Percentiles rank a stretch among this genome's conserved stretches.
Conservation (phyloP, 805 yeast species). For the Myxozyma neglecta region DNA sequence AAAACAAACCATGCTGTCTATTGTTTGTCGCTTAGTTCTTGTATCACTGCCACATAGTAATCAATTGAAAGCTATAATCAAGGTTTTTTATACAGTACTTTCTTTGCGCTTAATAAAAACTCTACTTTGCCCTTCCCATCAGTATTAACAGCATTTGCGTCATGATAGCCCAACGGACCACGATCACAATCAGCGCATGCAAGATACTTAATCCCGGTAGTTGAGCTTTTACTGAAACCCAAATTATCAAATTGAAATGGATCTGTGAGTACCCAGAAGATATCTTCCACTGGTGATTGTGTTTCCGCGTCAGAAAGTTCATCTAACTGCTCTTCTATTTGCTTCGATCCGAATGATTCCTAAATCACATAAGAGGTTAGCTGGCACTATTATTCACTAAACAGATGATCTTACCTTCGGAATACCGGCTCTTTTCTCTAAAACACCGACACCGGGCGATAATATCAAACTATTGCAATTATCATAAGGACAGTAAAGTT, state of each 20-base stretch:
- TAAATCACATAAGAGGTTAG: neutral
- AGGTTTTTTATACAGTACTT: constrained; percentile 13
- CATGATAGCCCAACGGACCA: constrained; percentile 33
- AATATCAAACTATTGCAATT: constrained; percentile 21
- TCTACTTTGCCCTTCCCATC: constrained; percentile 7
- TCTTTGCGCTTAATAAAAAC: constrained; percentile 20
- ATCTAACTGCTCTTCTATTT: neutral
- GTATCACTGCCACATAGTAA: neutral
- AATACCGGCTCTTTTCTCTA: constrained; percentile 3
- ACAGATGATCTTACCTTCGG: constrained; percentile 9
- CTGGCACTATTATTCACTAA: neutral
- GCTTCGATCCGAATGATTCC: neutral
- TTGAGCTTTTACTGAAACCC: constrained; percentile 29
- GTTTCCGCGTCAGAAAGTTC: neutral
- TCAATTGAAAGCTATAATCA: neutral
- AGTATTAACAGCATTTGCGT: neutral
- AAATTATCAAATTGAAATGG: constrained; percentile 33
- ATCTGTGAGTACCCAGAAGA: constrained; percentile 29
- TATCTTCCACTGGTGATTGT: constrained; percentile 4
- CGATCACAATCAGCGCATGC: constrained; percentile 35
- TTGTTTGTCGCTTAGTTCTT: too few species aligned
- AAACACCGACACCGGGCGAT: constrained; percentile 21
- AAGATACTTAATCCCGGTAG: constrained; percentile 29
- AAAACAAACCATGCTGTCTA: too few species aligned
- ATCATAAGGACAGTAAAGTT: constrained; percentile 19